Evolutionary conservation across 176 grass and related monocot species (phyloP).

Genomic region (Chrysopogon serrulatus): DNA sequence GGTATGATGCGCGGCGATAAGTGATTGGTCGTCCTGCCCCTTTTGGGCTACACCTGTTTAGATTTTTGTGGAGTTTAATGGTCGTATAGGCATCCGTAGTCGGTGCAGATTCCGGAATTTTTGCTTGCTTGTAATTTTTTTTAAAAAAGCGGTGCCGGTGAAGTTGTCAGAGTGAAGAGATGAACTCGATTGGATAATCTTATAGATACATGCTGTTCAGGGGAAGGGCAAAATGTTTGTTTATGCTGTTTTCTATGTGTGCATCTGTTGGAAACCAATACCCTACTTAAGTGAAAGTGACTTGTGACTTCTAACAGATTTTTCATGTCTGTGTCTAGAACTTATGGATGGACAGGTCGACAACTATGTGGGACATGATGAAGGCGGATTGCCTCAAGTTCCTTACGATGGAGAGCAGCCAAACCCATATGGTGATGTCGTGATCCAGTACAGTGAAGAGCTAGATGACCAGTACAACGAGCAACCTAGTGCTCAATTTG

Average conservation of each 20-base stretch:
- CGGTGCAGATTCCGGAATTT: neutral
- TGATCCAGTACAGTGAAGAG: constrained; percentile 2
- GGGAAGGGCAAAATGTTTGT: too few relatives aligned
- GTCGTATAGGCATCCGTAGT: neutral
- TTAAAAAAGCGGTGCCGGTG: neutral
- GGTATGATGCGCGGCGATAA: neutral
- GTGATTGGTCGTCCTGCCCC: neutral
- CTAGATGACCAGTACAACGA: neutral
- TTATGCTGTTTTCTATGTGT: neutral
- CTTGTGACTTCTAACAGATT: neutral
- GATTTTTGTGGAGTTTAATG: neutral
- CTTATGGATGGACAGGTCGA: constrained; percentile 57
- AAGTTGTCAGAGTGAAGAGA: neutral
- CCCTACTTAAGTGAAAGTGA: neutral
- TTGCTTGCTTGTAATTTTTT: neutral
- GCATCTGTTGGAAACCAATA: neutral
- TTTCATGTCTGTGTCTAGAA: constrained; percentile 11
- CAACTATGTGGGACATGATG: constrained; percentile 19
- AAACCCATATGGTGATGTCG: neutral
- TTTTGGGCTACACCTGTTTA: neutral
- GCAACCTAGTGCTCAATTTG: constrained; percentile 13
- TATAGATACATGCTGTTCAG: neutral
- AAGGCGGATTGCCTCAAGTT: constrained; percentile 7
- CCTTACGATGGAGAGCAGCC: constrained; percentile 22
- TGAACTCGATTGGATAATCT: neutral